Percentiles rank a stretch among this genome's conserved stretches.
These are phyloP conservation scores for Cryphonectria carpinicola DNA, from an alignment of 2,329 filamentous ascomycete species.

Conservation along the genomic window DNA sequence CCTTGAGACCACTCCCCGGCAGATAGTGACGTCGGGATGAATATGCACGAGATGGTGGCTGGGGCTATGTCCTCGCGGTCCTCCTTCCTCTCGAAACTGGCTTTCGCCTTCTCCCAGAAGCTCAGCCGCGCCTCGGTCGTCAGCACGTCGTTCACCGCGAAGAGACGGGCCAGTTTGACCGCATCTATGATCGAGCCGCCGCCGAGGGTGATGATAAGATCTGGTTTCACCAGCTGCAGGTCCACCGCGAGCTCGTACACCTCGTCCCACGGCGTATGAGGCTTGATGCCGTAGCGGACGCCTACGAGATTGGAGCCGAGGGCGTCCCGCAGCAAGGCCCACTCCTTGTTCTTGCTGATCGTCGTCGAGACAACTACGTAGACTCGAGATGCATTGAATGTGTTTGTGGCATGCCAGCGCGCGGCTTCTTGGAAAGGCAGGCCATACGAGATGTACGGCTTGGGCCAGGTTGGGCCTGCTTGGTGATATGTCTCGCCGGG, in stretches of 20 bases:
- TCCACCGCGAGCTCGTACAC: conserved; percentile 26
- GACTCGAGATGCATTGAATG: conserved; percentile 22
- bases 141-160: conserved; percentile 29
- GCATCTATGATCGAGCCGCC: conserved; percentile 31
- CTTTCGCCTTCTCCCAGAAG: conserved; percentile 12
- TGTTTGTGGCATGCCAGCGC: conserved; percentile 22
- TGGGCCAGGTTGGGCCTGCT: conserved; percentile 8
- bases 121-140: conserved; percentile 23
- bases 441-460: conserved; percentile 24
- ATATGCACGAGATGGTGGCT: conserved; percentile 3
- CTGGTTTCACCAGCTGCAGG: conserved; percentile 19
- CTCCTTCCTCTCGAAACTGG: not conserved
- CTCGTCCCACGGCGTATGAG: conserved; percentile 31
- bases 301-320: conserved; percentile 24
- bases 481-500: conserved; percentile 7
- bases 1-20: conserved; percentile 10
- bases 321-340: conserved; percentile 23
- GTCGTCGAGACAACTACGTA: conserved; percentile 30
- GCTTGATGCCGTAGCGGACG: conserved; percentile 28
- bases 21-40: conserved; percentile 18
- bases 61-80: not conserved
- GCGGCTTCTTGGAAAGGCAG: conserved; percentile 27
- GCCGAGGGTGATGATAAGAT: conserved; percentile 30
- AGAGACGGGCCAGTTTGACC: conserved; percentile 27
- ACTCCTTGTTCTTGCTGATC: conserved; percentile 29